Evolutionary conservation across 371 early-diverging fungal genomes (phyloP).

Genomic region (Apophysomyces trapeziformis): DNA sequence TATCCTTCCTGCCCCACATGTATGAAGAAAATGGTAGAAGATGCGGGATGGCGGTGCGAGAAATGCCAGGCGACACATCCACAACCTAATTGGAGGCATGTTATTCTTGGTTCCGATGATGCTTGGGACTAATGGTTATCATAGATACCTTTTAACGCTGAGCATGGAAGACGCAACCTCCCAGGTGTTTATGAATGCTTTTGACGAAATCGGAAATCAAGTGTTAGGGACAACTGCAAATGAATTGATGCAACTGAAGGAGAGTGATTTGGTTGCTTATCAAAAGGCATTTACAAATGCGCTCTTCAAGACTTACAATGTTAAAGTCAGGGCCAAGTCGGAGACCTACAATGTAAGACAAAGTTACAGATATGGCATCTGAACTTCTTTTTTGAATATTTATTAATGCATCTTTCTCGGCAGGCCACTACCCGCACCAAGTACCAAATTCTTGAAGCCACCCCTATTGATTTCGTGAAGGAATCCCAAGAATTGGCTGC

Average conservation of each 20-base stretch:
- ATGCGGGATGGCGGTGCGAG: conserved; percentile 89
- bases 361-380: conserved; percentile 6
- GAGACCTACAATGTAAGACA: conserved; percentile 81
- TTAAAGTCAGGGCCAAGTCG: conserved; percentile 80
- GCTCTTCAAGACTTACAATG: conserved; percentile 68
- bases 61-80: conserved; percentile 78
- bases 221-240: conserved; percentile 78
- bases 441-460: conserved; percentile 47
- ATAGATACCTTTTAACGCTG: conserved; percentile 77
- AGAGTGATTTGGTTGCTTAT: conserved; percentile 42
- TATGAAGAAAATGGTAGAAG: conserved; percentile 86
- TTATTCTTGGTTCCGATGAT: background rate
- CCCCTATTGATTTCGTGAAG: conserved; percentile 64
- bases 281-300: conserved; percentile 53
- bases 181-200: conserved; percentile 81
- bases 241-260: conserved; percentile 64
- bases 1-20: conserved; percentile 95
- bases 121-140: background rate
- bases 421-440: conserved; percentile 68
- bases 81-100: conserved; percentile 73
- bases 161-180: conserved; percentile 83
- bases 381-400: background rate
- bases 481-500: conserved; percentile 57
- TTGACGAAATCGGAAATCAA: conserved; percentile 79
- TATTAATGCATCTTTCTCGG: conserved; percentile 11